phyloP scores from a whole-genome alignment of 192 early-diverging fungal species.

The Gonapodya sp. region DNA sequence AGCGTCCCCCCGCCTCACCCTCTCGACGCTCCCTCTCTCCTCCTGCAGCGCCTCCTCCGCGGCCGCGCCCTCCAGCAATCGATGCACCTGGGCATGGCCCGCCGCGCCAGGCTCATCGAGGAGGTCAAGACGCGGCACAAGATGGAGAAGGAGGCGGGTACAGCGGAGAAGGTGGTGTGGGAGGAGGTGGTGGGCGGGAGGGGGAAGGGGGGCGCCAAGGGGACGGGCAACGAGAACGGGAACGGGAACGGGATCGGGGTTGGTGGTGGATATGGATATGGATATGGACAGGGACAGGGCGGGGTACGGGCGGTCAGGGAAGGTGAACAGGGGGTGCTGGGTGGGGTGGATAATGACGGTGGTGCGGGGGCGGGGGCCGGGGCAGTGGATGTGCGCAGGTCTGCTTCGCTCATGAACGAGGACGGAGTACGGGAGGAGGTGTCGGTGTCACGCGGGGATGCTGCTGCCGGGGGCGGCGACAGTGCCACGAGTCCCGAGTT shows the following conservation, averaged over 20 bases:
- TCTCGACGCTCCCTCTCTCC: conserved; percentile 31
- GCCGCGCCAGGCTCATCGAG: conserved; percentile 28
- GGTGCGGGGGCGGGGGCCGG: neutral
- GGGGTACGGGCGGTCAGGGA: neutral
- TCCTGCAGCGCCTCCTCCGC: conserved; percentile 43
- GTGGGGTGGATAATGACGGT: no score
- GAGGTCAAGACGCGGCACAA: conserved; percentile 42
- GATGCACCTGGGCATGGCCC: conserved; percentile 37
- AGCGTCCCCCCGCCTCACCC: neutral
- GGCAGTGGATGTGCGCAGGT: neutral
- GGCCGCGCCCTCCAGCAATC: conserved; percentile 43
- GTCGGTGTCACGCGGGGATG: no score
- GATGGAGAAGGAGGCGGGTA: conserved; percentile 18
- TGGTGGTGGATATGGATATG: no score
- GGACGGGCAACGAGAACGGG: neutral
- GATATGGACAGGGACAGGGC: neutral
- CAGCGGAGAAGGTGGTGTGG: neutral
- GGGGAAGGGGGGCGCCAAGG: neutral
- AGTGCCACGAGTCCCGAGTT: no score
- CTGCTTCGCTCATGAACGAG: no score
- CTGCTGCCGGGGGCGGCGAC: no score
- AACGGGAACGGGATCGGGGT: neutral
- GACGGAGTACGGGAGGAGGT: no score
- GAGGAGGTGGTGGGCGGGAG: neutral
- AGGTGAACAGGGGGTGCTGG: neutral